Conservation (phyloP, 495 filamentous ascomycete genomes). For the Chlorociboria aeruginascens region DNA sequence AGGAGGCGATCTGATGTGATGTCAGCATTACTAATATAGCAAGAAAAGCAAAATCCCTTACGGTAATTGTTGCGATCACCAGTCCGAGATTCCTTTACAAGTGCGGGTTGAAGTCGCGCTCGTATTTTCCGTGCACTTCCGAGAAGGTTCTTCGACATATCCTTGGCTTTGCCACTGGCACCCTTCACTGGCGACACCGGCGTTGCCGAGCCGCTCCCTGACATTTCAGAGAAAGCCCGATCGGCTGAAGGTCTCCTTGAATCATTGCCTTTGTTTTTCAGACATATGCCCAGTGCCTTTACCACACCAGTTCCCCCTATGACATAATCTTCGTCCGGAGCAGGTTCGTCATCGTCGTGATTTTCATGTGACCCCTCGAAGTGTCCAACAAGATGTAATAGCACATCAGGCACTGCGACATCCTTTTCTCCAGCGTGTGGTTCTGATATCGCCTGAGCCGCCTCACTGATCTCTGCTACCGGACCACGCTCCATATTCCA, state of each 20-base stretch:
- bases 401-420: slow-evolving; percentile 37
- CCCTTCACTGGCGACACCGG: slow-evolving; percentile 20
- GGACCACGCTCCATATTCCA: slow-evolving; percentile 70
- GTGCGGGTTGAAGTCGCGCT: slow-evolving; percentile 67
- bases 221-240: slow-evolving; percentile 10
- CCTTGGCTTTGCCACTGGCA: slow-evolving; percentile 54
- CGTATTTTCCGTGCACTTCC: slow-evolving; percentile 80
- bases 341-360: slow-evolving; percentile 55
- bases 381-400: slow-evolving; percentile 44
- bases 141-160: slow-evolving; percentile 84
- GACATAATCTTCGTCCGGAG: slow-evolving; percentile 88
- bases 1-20: slow-evolving; percentile 53
- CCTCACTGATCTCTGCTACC: slow-evolving; percentile 26
- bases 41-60: slow-evolving; percentile 31
- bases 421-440: slow-evolving; percentile 25
- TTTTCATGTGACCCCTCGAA: slow-evolving; percentile 41
- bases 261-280: slow-evolving; percentile 61
- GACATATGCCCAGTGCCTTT: slow-evolving; percentile 80
- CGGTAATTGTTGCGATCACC: slow-evolving; percentile 56
- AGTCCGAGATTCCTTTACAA: slow-evolving; percentile 60
- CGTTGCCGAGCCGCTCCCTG: slow-evolving; percentile 11
- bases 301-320: slow-evolving; percentile 93
- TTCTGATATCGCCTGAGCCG: slow-evolving; percentile 20
- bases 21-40: slow-evolving; percentile 18
- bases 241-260: slow-evolving; percentile 34